Conservation (phyloP, 176 grass and related monocot species). For the Lolium multiflorum region DNA sequence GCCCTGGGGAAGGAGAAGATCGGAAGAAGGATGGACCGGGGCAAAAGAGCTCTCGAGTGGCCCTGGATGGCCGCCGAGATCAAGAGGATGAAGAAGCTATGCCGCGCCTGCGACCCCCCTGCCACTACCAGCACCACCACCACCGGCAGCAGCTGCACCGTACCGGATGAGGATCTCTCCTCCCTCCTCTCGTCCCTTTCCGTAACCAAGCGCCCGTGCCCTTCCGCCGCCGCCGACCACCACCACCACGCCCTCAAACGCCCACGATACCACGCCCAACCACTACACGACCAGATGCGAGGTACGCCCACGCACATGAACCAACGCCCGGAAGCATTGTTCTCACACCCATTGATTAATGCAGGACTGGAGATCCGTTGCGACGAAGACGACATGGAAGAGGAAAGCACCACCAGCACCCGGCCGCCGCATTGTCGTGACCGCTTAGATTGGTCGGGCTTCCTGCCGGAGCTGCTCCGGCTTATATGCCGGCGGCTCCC, state of each 20-base stretch:
- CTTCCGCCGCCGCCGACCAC: background rate
- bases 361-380: constrained; percentile 13
- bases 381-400: background rate
- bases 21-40: background rate
- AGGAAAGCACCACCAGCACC: background rate
- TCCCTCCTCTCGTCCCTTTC: constrained; percentile 5
- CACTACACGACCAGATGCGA: background rate
- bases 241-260: background rate
- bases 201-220: background rate
- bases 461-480: background rate
- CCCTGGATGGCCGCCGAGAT: background rate
- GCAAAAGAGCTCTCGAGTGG: background rate
- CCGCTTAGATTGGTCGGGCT: background rate
- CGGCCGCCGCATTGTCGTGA: background rate
- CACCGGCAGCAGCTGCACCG: background rate
- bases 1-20: background rate
- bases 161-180: constrained; percentile 2
- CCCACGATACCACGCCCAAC: background rate
- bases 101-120: background rate
- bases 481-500: background rate
- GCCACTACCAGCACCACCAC: background rate
- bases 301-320: background rate
- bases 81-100: background rate
- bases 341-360: background rate
- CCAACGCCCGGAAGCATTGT: background rate